Percentiles rank a stretch among this genome's conserved stretches.
These are phyloP conservation scores for Hypoxylon cercidicola DNA, from an alignment of 495 filamentous ascomycete genomes.

Conservation along the genomic window DNA sequence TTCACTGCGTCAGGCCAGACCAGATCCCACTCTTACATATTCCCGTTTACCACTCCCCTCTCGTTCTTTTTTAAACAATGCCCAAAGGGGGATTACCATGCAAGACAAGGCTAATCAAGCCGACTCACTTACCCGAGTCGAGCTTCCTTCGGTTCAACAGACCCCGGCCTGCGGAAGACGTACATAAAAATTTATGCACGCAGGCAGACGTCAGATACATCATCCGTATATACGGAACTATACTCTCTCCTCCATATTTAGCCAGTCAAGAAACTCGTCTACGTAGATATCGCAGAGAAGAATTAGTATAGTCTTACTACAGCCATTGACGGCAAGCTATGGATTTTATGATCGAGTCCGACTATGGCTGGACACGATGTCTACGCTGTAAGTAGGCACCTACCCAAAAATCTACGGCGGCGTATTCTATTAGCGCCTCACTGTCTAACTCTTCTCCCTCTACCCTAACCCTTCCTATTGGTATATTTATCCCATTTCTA, in stretches of 20 bases:
- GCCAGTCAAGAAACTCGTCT: no score
- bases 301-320: no score
- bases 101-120: conserved; percentile 4
- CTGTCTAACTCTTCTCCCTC: neutral
- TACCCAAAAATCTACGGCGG: neutral
- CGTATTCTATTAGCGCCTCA: neutral
- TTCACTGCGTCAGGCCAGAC: neutral
- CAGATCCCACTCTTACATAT: neutral
- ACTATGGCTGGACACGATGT: neutral
- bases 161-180: conserved; percentile 12
- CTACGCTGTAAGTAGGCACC: neutral
- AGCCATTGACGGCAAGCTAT: neutral
- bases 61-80: neutral
- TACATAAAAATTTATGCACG: conserved; percentile 17
- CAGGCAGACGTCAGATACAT: no score
- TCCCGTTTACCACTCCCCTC: neutral
- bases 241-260: no score
- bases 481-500: neutral
- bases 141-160: conserved; percentile 27
- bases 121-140: conserved; percentile 22
- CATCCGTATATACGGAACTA: no score
- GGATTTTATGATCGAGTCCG: neutral
- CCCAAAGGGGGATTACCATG: neutral
- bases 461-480: neutral
- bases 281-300: neutral